These are phyloP conservation scores for Gigaspora rosea DNA, from an alignment of 192 early-diverging fungal genomes.

Conservation along the genomic window DNA sequence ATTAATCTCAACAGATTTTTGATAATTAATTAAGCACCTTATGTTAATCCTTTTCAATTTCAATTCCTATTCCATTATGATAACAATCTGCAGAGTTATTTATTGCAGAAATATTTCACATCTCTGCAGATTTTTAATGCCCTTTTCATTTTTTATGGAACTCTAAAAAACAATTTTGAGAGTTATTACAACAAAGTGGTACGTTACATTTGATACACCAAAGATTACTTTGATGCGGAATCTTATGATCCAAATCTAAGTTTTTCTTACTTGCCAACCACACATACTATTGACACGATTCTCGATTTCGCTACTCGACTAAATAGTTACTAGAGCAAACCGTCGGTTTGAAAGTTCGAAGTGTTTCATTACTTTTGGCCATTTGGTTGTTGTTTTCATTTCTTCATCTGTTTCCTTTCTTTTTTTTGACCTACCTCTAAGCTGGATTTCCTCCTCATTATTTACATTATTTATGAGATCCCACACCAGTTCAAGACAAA, in stretches of 20 bases:
- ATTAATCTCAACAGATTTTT: too few relatives aligned
- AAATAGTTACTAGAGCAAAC: constrained; percentile 11
- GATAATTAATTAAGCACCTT: too few relatives aligned
- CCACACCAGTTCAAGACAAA: not conserved
- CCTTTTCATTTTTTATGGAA: too few relatives aligned
- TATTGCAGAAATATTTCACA: too few relatives aligned
- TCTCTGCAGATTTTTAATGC: too few relatives aligned
- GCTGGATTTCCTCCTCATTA: not conserved
- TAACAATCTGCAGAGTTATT: too few relatives aligned
- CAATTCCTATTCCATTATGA: too few relatives aligned
- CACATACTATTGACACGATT: not conserved
- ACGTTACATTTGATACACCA: not conserved
- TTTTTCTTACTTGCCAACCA: not conserved
- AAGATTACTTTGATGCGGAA: not conserved
- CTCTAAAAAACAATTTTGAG: too few relatives aligned
- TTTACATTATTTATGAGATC: not conserved
- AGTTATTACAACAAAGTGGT: not conserved
- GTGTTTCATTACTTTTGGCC: too few relatives aligned
- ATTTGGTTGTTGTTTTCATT: not conserved
- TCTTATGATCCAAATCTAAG: not conserved
- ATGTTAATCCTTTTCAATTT: too few relatives aligned
- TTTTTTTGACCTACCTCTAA: not conserved
- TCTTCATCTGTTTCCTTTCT: not conserved
- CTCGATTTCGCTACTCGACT: not conserved
- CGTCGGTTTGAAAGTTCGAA: not conserved